These are phyloP conservation scores for Rhodotorula sp. DNA, from an alignment of 1,284 basidiomycete genomes.

Conservation along the genomic window DNA sequence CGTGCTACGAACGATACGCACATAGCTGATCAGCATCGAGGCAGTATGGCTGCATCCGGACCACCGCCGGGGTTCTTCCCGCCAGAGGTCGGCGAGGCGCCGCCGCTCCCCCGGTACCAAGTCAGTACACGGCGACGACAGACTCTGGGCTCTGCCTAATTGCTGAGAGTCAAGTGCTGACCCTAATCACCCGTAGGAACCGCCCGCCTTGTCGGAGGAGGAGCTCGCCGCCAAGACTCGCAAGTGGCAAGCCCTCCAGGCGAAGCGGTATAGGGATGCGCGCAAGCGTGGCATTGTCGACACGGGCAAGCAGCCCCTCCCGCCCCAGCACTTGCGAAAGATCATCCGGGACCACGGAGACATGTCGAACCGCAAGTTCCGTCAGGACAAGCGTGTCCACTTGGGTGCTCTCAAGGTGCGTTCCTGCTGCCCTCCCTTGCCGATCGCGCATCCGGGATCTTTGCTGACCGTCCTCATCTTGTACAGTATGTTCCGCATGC, in stretches of 20 bases:
- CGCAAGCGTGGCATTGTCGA: constrained; percentile 84
- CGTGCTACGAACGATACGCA: background rate
- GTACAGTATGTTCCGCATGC: constrained; percentile 78
- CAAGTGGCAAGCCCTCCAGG: constrained; percentile 93
- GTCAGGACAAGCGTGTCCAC: constrained; percentile 85
- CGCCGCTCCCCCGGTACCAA: constrained; percentile 16
- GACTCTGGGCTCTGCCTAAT: too few species aligned
- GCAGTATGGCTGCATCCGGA: constrained; percentile 3
- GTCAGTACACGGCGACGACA: background rate
- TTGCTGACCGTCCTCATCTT: background rate
- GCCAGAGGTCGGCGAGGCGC: constrained; percentile 1
- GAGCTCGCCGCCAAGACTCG: constrained; percentile 78
- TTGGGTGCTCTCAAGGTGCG: constrained; percentile 40
- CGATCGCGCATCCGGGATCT: background rate
- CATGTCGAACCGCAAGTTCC: constrained; percentile 61
- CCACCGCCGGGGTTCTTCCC: constrained; percentile 33
- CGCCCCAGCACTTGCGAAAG: constrained; percentile 89
- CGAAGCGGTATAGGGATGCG: constrained; percentile 78
- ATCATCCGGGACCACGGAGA: constrained; percentile 95
- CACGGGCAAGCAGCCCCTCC: constrained; percentile 76
- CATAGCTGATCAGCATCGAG: background rate
- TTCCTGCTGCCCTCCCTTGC: background rate
- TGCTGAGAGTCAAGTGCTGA: background rate
- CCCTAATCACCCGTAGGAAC: constrained; percentile 19
- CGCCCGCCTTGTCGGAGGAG: constrained; percentile 66